These are phyloP conservation scores for Larix kaempferi DNA, from an alignment of 75 land plant species.

Conservation along the genomic window DNA sequence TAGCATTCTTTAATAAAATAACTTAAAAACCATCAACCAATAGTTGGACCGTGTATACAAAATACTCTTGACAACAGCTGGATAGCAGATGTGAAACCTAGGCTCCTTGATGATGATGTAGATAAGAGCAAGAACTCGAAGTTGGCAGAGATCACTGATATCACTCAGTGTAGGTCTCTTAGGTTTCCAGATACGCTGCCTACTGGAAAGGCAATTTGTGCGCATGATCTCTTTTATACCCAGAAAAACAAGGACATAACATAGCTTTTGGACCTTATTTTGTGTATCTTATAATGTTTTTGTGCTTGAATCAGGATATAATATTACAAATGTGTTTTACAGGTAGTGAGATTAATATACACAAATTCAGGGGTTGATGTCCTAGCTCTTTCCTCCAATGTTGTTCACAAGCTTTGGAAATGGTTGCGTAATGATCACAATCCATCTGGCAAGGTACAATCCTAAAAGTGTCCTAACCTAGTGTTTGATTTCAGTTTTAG, in stretches of 20 bases:
- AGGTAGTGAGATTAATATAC: constrained; percentile 57
- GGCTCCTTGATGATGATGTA: constrained; percentile 48
- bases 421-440: constrained; percentile 64
- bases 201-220: constrained; percentile 39
- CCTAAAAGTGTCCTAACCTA: no score
- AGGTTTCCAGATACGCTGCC: constrained; percentile 52
- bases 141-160: constrained; percentile 54
- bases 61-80: constrained; percentile 38
- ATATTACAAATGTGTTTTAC: background rate
- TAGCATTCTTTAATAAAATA: constrained; percentile 27
- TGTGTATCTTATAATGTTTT: background rate
- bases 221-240: no score
- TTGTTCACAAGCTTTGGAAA: constrained; percentile 72
- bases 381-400: constrained; percentile 59
- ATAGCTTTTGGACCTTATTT: no score
- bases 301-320: background rate
- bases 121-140: constrained; percentile 73
- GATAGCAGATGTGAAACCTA: constrained; percentile 68
- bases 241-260: no score
- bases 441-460: constrained; percentile 33
- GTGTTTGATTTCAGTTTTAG: no score
- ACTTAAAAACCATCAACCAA: background rate
- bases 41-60: no score
- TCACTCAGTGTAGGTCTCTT: constrained; percentile 47
- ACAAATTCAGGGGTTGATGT: constrained; percentile 69